These are phyloP conservation scores for Aegle marmelos DNA, from an alignment of 345 rosid species.

Conservation along the genomic window DNA sequence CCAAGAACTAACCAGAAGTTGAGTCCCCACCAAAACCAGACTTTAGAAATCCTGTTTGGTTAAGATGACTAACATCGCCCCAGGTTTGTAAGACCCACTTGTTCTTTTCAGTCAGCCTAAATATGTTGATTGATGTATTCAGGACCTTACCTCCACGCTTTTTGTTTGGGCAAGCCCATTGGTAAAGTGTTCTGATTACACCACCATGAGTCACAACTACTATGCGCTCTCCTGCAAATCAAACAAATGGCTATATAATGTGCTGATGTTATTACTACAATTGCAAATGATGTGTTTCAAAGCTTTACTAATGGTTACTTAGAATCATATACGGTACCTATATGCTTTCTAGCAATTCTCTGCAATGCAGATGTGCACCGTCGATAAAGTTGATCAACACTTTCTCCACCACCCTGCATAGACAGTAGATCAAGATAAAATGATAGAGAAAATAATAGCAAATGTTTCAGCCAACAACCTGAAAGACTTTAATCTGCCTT, in stretches of 20 bases:
- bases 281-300: not conserved
- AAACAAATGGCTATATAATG: not conserved
- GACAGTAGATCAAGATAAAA: not conserved
- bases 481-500: not conserved
- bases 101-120: conserved; percentile 47
- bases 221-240: conserved; percentile 55
- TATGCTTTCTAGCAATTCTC: conserved; percentile 67
- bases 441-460: not conserved
- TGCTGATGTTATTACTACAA: not conserved
- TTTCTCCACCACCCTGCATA: conserved; percentile 86
- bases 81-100: conserved; percentile 52
- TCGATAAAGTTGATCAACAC: conserved; percentile 59
- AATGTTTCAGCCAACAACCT: not conserved
- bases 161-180: conserved; percentile 60
- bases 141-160: conserved; percentile 42
- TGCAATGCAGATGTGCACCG: conserved; percentile 66
- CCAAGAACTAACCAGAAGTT: conserved; percentile 51
- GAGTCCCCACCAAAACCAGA: conserved; percentile 77
- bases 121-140: conserved; percentile 63
- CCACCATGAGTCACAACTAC: conserved; percentile 80
- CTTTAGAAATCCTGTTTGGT: conserved; percentile 37
- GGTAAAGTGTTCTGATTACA: conserved; percentile 57
- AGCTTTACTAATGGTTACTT: not conserved
- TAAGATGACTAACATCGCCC: conserved; percentile 65
- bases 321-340: conserved; percentile 30